phyloP scores from a whole-genome alignment of 257 asterid species.

The Capsicum chinense region DNA sequence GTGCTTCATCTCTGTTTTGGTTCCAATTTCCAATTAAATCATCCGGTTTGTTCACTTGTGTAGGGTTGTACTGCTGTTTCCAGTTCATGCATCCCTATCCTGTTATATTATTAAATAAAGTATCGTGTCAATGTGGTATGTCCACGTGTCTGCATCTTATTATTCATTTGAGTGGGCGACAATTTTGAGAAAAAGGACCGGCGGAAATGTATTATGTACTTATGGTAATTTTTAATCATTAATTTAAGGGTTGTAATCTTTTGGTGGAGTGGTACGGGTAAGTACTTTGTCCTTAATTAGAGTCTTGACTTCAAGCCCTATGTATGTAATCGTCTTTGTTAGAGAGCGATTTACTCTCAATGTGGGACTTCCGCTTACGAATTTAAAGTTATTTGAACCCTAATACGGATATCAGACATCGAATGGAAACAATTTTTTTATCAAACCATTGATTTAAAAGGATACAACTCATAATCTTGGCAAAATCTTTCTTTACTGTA shows the following conservation, averaged over 20 bases:
- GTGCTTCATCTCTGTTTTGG: slow-evolving; percentile 4
- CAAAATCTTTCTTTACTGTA: neutral
- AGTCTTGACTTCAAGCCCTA: neutral
- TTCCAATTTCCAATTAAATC: neutral
- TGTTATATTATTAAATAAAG: neutral
- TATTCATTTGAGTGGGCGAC: slow-evolving; percentile 16
- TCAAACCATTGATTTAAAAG: neutral
- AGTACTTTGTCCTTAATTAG: neutral
- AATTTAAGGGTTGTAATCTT: neutral
- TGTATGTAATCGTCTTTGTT: neutral
- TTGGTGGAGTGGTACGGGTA: neutral
- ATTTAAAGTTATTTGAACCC: neutral
- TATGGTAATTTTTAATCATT: neutral
- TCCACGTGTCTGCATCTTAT: neutral
- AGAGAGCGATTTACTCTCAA: neutral
- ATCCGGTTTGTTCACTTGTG: neutral
- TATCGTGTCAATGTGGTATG: neutral
- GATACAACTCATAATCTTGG: neutral
- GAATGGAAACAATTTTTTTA: neutral
- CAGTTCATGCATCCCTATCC: neutral
- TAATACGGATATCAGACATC: neutral
- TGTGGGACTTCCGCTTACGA: neutral
- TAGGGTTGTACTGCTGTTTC: neutral
- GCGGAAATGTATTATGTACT: neutral
- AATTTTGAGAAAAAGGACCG: slow-evolving; percentile 15